Evolutionary conservation across 1,284 basidiomycete genomes (phyloP).

Genomic region (Blastosporella zonata): DNA sequence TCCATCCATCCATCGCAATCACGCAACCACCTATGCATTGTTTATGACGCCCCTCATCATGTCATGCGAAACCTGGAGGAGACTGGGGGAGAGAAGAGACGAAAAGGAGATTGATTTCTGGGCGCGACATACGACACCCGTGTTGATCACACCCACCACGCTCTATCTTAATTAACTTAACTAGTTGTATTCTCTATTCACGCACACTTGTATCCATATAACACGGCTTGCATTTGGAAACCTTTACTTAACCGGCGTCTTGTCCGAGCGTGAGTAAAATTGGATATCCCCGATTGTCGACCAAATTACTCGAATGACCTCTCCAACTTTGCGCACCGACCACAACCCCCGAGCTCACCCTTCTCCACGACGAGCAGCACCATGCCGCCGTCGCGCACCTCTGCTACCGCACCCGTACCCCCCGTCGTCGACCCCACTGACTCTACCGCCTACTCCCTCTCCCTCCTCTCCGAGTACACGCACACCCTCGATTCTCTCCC

Average conservation of each 20-base stretch:
- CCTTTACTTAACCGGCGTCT: neutral
- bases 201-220: slow-evolving; percentile 11
- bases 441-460: slow-evolving; percentile 56
- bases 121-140: slow-evolving; percentile 5
- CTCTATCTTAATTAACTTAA: slow-evolving; percentile 15
- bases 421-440: slow-evolving; percentile 25
- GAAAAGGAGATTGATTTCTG: neutral
- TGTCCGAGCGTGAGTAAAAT: slow-evolving; percentile 22
- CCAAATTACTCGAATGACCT: slow-evolving; percentile 12
- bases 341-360: slow-evolving; percentile 8
- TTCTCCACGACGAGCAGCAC: slow-evolving; percentile 11
- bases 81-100: neutral
- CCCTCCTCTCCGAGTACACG: slow-evolving; percentile 77
- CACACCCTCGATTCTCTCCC: slow-evolving; percentile 95
- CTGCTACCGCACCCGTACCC: slow-evolving; percentile 13
- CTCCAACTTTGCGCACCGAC: slow-evolving; percentile 11
- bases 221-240: neutral
- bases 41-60: neutral
- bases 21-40: neutral
- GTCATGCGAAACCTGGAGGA: neutral
- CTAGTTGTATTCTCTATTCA: slow-evolving; percentile 19
- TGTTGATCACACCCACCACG: slow-evolving; percentile 17
- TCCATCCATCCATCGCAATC: neutral
- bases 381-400: slow-evolving; percentile 19
- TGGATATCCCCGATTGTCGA: slow-evolving; percentile 20